A percentile compares a stretch with the other conserved stretches of the same genome.
phyloP scores from a whole-genome alignment of 768 basidiomycete genomes.

The Tricholoma bakamatsutake region DNA sequence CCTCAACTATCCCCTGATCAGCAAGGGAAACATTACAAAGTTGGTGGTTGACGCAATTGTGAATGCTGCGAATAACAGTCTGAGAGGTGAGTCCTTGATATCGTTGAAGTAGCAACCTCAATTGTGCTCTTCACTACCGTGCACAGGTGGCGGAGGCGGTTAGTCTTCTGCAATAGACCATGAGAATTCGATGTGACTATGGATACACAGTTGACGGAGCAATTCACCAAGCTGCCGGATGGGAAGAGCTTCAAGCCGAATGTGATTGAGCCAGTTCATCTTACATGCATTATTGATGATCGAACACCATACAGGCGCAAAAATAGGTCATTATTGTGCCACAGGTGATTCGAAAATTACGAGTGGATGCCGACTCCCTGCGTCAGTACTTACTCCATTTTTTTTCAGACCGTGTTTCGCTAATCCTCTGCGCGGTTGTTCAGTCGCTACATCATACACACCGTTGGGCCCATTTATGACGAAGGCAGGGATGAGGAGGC shows the following conservation, averaged over 20 bases:
- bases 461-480: conserved; percentile 71
- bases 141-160: conserved; percentile 75
- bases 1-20: not conserved
- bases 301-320: conserved; percentile 39
- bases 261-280: conserved; percentile 38
- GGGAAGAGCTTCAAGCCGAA: conserved; percentile 50
- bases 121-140: not conserved
- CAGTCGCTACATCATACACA: conserved; percentile 66
- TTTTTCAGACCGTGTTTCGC: not conserved
- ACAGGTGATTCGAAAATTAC: conserved; percentile 80
- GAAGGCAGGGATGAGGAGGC: conserved; percentile 14
- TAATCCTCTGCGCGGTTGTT: not conserved
- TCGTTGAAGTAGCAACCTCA: not conserved
- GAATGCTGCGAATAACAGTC: conserved; percentile 72
- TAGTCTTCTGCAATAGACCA: conserved; percentile 13
- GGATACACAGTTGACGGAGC: conserved; percentile 64
- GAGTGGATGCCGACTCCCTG: conserved; percentile 66
- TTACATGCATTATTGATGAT: not conserved
- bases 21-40: conserved; percentile 58
- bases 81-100: conserved; percentile 47
- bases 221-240: conserved; percentile 74
- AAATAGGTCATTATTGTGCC: conserved; percentile 52
- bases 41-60: conserved; percentile 71
- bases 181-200: not conserved
- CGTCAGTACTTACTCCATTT: conserved; percentile 40